These are phyloP conservation scores for Komagataea norvegica DNA, from an alignment of 1,139 yeast species.

Conservation along the genomic window DNA sequence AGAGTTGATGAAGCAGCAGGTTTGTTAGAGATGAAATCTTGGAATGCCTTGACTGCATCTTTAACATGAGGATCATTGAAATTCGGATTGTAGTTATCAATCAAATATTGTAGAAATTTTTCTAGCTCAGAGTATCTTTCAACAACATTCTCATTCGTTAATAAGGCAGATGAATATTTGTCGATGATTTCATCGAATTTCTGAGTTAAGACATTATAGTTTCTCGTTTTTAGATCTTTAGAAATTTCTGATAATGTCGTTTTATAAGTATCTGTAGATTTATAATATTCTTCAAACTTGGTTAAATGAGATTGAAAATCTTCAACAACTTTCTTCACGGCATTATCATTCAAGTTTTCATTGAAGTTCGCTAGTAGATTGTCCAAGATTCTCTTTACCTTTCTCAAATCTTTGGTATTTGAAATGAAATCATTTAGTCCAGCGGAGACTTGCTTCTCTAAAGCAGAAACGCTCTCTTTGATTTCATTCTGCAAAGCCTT, in stretches of 20 bases:
- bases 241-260: slow-evolving; percentile 8
- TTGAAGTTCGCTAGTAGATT: slow-evolving; percentile 29
- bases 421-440: slow-evolving; percentile 22
- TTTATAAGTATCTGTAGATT: slow-evolving; percentile 1
- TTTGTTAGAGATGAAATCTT: slow-evolving; percentile 37
- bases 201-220: slow-evolving; percentile 1
- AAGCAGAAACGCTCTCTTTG: slow-evolving; percentile 15
- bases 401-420: slow-evolving; percentile 23
- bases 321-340: slow-evolving; percentile 31
- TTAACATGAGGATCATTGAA: slow-evolving; percentile 89
- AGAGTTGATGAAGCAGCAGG: neutral
- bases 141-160: slow-evolving; percentile 1
- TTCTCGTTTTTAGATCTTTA: slow-evolving; percentile 2
- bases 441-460: slow-evolving; percentile 16
- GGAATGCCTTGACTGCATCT: slow-evolving; percentile 58
- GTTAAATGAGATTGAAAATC: slow-evolving; percentile 17
- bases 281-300: slow-evolving; percentile 7
- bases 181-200: slow-evolving; percentile 3
- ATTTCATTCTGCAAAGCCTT: slow-evolving; percentile 17
- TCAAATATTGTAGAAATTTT: slow-evolving; percentile 40
- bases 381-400: slow-evolving; percentile 25
- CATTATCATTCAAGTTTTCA: slow-evolving; percentile 32
- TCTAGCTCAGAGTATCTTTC: slow-evolving; percentile 35
- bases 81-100: slow-evolving; percentile 72
- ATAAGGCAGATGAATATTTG: slow-evolving; percentile 6